These are phyloP conservation scores for Penicillium sp. DNA, from an alignment of 2,329 filamentous ascomycete species.

Conservation along the genomic window DNA sequence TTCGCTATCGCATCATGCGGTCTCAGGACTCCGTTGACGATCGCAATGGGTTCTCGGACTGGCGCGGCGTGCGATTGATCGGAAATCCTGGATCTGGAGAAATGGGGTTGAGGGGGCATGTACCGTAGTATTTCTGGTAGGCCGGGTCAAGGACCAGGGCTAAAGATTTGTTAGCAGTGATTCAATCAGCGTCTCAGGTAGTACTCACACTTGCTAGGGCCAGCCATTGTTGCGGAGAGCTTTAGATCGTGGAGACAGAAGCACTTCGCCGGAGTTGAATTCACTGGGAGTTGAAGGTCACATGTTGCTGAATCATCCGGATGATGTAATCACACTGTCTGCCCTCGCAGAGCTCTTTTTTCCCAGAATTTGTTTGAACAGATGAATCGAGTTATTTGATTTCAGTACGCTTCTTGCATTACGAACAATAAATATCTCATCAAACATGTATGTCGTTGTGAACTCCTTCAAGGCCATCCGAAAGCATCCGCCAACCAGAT, in stretches of 20 bases:
- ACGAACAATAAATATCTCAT: background rate
- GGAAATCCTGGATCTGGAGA: conserved; percentile 1
- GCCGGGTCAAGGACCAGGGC: conserved; percentile 48
- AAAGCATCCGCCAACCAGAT: conserved; percentile 7
- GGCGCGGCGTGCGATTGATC: background rate
- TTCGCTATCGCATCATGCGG: background rate
- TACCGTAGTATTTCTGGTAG: conserved; percentile 55
- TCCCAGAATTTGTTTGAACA: background rate
- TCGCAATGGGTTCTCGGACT: background rate
- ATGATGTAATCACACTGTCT: conserved; percentile 7
- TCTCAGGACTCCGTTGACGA: background rate
- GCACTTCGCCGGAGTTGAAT: conserved; percentile 11
- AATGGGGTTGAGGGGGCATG: conserved; percentile 23
- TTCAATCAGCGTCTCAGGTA: conserved; percentile 13
- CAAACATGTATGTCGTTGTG: background rate
- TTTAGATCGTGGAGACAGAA: conserved; percentile 19
- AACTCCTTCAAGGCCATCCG: background rate
- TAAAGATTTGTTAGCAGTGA: conserved; percentile 54
- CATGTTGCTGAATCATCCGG: conserved; percentile 8
- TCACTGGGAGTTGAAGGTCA: conserved; percentile 12
- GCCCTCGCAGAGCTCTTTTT: background rate
- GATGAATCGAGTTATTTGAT: background rate
- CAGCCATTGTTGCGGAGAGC: conserved; percentile 49
- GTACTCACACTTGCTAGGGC: conserved; percentile 50
- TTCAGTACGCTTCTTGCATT: background rate